Base-by-base conservation (phyloP, 345 rosid species). In the Dipteronia sinensis region DNA sequence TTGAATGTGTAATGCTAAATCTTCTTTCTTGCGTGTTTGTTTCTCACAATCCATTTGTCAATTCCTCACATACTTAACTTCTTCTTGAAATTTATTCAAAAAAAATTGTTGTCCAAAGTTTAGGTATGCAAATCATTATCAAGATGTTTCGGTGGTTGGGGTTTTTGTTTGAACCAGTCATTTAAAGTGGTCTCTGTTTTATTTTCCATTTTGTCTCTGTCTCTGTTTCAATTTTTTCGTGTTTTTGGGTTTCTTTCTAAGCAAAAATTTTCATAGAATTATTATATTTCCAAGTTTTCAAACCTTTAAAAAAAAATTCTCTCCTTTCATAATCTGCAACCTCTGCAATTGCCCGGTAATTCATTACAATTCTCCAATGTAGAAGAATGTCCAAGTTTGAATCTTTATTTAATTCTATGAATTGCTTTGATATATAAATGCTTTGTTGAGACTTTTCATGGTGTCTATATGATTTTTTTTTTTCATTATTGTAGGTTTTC, bases 191-290 rank as follows among this genome's bases (percentile, higher is more conserved):
- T 5, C 22, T 2, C 22, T 56, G 22, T 56, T 17, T 56, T 53
- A 1, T n/a, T n/a, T 74, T 3, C 7, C 7, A 1, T 65, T 7
- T 27, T 15, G 22, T 75, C 64, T 51, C 25, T 49, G 77, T 51
- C 78, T 75, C 31, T 49, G 78, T 29, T 46, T 65, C 29, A 65
- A 11, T 51, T 29, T 63, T n/a, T 46, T 46, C 19, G 59, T 10
- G 27, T 7, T 56, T 31, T 31, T 31, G 34, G 34, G 4, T 73
- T 61, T 55, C 4, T 31, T 31, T 31, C 0, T 0, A 15, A 8
- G 23, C 13, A 7, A 20, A 25, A 73, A 42, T 22, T n/a, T n/a
- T n/a, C n/a, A n/a, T n/a, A n/a, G n/a, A n/a, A n/a, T n/a, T n/a
- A n/a, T n/a, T n/a, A n/a, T n/a, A n/a, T n/a, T n/a, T n/a, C n/a